These are phyloP conservation scores for Cercospora zeina DNA, from an alignment of 2,329 filamentous ascomycete genomes.

Conservation along the genomic window DNA sequence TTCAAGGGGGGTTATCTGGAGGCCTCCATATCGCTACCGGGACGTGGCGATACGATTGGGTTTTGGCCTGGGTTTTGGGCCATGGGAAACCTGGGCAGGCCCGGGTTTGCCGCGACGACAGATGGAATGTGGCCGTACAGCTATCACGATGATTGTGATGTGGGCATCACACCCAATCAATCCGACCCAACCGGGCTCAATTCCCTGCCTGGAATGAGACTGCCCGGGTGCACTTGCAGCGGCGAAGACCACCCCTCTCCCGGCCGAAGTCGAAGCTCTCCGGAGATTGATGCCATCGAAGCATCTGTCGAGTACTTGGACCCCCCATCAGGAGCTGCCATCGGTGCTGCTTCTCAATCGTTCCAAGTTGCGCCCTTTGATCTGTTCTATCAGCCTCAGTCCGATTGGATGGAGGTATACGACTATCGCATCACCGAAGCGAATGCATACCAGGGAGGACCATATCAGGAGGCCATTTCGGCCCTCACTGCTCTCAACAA, in stretches of 20 bases:
- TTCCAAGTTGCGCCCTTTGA: constrained; percentile 70
- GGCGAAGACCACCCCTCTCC: constrained; percentile 65
- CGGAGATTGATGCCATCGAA: constrained; percentile 72
- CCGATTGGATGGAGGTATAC: constrained; percentile 66
- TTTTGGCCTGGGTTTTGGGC: constrained; percentile 78
- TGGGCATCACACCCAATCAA: constrained; percentile 71
- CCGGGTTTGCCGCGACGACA: constrained; percentile 68
- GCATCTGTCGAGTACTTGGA: constrained; percentile 60
- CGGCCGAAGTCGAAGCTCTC: constrained; percentile 65
- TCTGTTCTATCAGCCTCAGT: constrained; percentile 62
- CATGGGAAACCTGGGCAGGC: constrained; percentile 70
- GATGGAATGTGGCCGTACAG: constrained; percentile 75
- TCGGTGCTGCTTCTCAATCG: constrained; percentile 64
- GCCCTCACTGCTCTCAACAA: constrained; percentile 63
- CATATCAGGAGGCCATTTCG: constrained; percentile 64
- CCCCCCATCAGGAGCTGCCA: constrained; percentile 49
- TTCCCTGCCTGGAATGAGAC: constrained; percentile 67
- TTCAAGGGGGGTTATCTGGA: constrained; percentile 71
- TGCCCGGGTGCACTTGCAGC: constrained; percentile 67
- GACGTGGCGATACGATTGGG: constrained; percentile 64
- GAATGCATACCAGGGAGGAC: constrained; percentile 62
- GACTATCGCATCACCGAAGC: constrained; percentile 58
- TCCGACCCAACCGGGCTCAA: constrained; percentile 66
- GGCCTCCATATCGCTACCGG: constrained; percentile 69
- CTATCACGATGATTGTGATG: constrained; percentile 67